Evolutionary conservation across 805 yeast genomes (phyloP).

Genomic region (Starmerella riodocensis): DNA sequence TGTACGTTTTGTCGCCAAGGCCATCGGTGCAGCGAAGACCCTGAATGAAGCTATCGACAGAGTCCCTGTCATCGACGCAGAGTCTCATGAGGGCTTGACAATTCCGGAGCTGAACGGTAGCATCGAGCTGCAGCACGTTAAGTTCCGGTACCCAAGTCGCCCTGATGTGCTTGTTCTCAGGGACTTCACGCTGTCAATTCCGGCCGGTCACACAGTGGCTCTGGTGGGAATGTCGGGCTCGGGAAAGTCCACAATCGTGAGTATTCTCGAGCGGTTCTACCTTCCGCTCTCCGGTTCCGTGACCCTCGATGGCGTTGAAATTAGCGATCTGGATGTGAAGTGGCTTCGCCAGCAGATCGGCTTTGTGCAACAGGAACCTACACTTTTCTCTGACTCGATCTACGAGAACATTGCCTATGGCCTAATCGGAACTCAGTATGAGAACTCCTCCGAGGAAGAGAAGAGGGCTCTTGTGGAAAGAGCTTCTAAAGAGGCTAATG

Average conservation of each 20-base stretch:
- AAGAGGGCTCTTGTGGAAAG: conserved; percentile 29
- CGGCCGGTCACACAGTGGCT: conserved; percentile 84
- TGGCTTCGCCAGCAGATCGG: conserved; percentile 67
- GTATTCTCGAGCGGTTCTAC: conserved; percentile 77
- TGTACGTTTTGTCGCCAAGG: conserved; percentile 28
- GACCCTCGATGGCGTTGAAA: conserved; percentile 72
- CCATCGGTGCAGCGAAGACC: conserved; percentile 31
- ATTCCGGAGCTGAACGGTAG: conserved; percentile 38
- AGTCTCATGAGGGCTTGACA: conserved; percentile 21
- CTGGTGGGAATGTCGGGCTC: conserved; percentile 94
- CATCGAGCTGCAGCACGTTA: conserved; percentile 67
- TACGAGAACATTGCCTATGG: conserved; percentile 84
- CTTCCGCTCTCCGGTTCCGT: conserved; percentile 65
- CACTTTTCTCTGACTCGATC: conserved; percentile 77
- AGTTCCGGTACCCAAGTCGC: conserved; percentile 67
- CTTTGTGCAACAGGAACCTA: conserved; percentile 93
- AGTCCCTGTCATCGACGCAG: conserved; percentile 30
- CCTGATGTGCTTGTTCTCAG: conserved; percentile 74
- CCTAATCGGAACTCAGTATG: conserved; percentile 55
- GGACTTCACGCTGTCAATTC: conserved; percentile 63
- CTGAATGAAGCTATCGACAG: conserved; percentile 35
- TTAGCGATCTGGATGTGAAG: conserved; percentile 56
- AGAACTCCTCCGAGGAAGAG: conserved; percentile 32
- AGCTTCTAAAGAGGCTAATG: conserved; percentile 31
- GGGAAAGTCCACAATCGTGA: conserved; percentile 83